These are phyloP conservation scores for Microstegium vimineum DNA, from an alignment of 176 grass and related monocot genomes.

Conservation along the genomic window DNA sequence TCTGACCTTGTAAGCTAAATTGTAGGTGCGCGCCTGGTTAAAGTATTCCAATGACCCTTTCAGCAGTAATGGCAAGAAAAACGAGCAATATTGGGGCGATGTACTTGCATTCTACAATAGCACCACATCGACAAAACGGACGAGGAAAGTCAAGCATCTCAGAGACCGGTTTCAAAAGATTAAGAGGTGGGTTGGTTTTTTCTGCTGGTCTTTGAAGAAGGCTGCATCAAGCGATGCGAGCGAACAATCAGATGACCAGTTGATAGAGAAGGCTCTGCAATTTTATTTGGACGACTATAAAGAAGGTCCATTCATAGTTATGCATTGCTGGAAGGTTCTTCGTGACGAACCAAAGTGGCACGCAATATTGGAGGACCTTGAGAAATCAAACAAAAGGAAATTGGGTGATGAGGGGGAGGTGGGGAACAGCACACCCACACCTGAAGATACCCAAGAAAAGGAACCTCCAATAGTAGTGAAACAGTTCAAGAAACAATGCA, in stretches of 20 bases:
- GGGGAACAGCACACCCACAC: not conserved
- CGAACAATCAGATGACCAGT: not conserved
- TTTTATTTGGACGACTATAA: slow-evolving; percentile 21
- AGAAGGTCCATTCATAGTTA: slow-evolving; percentile 21
- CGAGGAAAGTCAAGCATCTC: slow-evolving; percentile 18
- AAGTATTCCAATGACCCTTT: not conserved
- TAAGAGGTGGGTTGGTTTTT: slow-evolving; percentile 18
- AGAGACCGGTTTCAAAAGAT: slow-evolving; percentile 25
- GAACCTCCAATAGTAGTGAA: not conserved
- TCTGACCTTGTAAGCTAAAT: not conserved
- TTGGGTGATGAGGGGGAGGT: slow-evolving; percentile 11
- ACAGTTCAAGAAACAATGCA: slow-evolving; percentile 9
- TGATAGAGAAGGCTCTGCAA: slow-evolving; percentile 9
- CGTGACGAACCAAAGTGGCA: slow-evolving; percentile 22
- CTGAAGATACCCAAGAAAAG: slow-evolving; percentile 8
- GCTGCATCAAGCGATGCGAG: not conserved
- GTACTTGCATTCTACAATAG: slow-evolving; percentile 1
- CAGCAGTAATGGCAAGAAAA: slow-evolving; percentile 1
- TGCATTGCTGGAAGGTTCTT: slow-evolving; percentile 24
- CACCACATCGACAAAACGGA: not conserved
- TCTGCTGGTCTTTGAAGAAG: slow-evolving; percentile 20
- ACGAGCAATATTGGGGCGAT: slow-evolving; percentile 15
- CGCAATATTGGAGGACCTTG: not conserved
- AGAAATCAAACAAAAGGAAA: slow-evolving; percentile 20
- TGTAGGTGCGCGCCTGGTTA: slow-evolving; percentile 2